These are phyloP conservation scores for Pyricularia pennisetigena DNA, from an alignment of 2,329 filamentous ascomycete species.

Conservation along the genomic window DNA sequence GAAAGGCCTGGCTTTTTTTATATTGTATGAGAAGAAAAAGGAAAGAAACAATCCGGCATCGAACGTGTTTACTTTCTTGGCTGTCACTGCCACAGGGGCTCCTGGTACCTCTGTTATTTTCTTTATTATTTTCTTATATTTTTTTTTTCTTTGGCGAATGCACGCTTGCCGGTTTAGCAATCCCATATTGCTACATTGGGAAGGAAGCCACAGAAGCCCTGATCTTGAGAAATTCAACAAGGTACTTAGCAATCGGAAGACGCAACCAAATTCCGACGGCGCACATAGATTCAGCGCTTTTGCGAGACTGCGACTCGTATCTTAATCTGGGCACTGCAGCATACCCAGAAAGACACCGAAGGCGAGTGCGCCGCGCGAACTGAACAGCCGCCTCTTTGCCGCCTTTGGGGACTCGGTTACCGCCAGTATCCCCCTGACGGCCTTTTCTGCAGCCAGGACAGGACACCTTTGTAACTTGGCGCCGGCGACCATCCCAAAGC, in stretches of 20 bases:
- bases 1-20: neutral
- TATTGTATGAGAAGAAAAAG: neutral
- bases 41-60: neutral
- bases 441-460: neutral
- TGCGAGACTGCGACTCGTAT: neutral
- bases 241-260: neutral
- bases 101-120: neutral
- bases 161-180: neutral
- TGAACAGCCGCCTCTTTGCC: neutral
- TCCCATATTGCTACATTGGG: neutral
- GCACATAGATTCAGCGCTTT: neutral
- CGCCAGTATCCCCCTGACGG: neutral
- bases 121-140: too few species aligned
- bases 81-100: neutral
- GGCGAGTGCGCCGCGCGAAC: neutral
- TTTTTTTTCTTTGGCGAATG: neutral
- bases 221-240: neutral
- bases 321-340: neutral
- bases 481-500: neutral
- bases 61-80: neutral
- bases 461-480: neutral
- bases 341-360: neutral
- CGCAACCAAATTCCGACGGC: neutral
- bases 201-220: neutral
- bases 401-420: neutral